Conservation (phyloP, 2,329 filamentous ascomycete genomes). For the Calonectria pteridis region DNA sequence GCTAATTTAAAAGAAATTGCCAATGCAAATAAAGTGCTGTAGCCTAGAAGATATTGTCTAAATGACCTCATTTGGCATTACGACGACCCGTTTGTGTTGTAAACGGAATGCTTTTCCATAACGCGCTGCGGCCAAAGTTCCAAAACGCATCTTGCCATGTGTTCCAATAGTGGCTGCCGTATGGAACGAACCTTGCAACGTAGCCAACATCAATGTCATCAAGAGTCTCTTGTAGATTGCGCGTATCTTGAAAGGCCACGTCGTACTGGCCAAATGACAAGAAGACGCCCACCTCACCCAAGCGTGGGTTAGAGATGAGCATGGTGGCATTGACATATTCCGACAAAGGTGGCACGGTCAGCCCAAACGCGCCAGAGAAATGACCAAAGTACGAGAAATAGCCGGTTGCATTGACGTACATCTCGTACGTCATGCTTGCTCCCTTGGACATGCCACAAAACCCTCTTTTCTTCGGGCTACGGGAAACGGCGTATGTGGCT, state of each 20-base stretch:
- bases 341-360: background rate
- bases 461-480: background rate
- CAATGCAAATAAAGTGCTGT: background rate
- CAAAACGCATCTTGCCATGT: background rate
- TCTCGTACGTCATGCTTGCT: background rate
- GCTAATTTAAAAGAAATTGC: background rate
- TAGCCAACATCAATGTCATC: background rate
- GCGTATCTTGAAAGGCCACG: background rate
- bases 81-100: background rate
- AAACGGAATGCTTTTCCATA: background rate
- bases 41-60: background rate
- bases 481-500: background rate
- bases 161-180: slow-evolving; percentile 2
- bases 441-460: background rate
- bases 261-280: background rate
- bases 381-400: background rate
- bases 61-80: background rate
- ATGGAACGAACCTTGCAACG: background rate
- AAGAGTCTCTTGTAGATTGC: background rate
- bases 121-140: background rate
- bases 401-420: background rate
- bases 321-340: slow-evolving; percentile 4
- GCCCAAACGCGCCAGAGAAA: background rate
- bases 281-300: background rate
- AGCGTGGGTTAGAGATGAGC: background rate